phyloP scores from a whole-genome alignment of 177 flowering plant genomes.

The Vitis hybrid region DNA sequence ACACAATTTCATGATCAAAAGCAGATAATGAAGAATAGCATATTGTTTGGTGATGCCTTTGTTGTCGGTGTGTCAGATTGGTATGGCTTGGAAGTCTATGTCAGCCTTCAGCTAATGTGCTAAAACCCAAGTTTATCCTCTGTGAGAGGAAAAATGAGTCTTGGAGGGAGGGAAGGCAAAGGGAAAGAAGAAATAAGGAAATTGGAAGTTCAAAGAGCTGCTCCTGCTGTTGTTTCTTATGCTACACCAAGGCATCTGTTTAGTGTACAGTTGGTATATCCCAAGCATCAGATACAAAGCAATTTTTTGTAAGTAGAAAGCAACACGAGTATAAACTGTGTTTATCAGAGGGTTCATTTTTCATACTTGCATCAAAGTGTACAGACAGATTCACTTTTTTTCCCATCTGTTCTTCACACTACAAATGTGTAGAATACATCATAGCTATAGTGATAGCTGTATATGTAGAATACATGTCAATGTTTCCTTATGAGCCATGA shows the following conservation, averaged over 20 bases:
- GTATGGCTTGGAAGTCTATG: neutral
- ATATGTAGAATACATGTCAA: no score
- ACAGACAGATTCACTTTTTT: no score
- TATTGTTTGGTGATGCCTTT: neutral
- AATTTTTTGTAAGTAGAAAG: no score
- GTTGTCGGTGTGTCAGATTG: neutral
- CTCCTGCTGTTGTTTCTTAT: no score
- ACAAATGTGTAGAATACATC: neutral
- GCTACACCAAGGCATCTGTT: no score
- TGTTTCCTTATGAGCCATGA: constrained; percentile 4
- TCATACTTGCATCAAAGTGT: no score
- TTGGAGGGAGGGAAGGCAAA: neutral
- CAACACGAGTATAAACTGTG: no score
- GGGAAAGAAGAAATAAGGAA: neutral
- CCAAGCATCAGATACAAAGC: no score
- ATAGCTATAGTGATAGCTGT: no score
- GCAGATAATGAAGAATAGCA: neutral
- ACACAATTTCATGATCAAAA: neutral
- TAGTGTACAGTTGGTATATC: no score
- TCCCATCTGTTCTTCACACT: neutral
- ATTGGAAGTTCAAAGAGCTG: constrained; percentile 1
- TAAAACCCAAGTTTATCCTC: neutral
- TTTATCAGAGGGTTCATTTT: no score
- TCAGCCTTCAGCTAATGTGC: neutral
- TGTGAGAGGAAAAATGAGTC: neutral